Evolutionary conservation across 1,284 basidiomycete species (phyloP), one percentile per base, ranked within the genome.

Genomic region (Ceratorhiza oryzae-sativae): DNA sequence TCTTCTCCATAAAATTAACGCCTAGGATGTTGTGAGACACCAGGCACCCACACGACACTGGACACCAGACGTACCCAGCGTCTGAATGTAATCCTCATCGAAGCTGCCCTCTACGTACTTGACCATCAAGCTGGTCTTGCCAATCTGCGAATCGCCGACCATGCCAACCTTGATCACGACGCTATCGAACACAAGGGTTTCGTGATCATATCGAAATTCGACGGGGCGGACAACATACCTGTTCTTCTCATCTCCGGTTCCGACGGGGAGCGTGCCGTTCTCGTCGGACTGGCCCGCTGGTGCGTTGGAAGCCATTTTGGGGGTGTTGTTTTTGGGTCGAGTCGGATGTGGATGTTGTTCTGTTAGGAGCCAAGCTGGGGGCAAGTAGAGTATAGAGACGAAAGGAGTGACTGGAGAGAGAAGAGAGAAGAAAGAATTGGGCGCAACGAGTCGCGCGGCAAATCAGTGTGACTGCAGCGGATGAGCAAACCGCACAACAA

Each of bases 1-100:
- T 95, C 85, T 97, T 98, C 85, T 98, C 96, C 96, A 98, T 98
- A 81, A 98, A 98, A 83, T 98, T 98, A 83, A 98, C 96, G 83
- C 95, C 93, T 94, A 75, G 30, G 58, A 59, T n/a, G n/a, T n/a
- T 25, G 32, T 18, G 13, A 20, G 58, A 51, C 49, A 59, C 39
- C 0, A 25, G 20, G 23, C 27, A 23, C 46, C 10, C 46, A 51
- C 39, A 34, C 15, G 36, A 39, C 45, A 25, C 41, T n/a, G 68
- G 68, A 72, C 42, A 70, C 49, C 42, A 41, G 20, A 63, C 88
- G 71, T 77, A 91, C 91, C 95, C 82, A 98, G 89, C 82, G 96
- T 98, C 86, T 98, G 97, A 80, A 98, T 98, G 83, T 98, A 98
- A 82, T 98, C 96, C 84, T 98, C 96, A 83, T 96, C 94, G 80